Base-by-base conservation (phyloP, 2,329 filamentous ascomycete species). In the Sporothrix brunneoviolacea region DNA sequence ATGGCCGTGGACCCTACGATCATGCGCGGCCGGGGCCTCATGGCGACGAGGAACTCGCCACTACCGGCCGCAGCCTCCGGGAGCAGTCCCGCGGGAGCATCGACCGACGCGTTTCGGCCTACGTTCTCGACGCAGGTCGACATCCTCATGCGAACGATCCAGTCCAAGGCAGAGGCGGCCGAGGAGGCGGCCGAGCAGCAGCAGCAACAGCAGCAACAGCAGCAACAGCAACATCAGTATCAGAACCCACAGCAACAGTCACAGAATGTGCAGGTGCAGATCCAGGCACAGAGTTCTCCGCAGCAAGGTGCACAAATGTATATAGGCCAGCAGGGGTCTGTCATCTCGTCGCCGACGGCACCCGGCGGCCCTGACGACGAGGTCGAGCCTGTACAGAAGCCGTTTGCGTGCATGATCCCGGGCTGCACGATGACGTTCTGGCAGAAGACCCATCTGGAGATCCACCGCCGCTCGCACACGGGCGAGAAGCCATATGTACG, bases 391-490 rank as follows among this genome's bases (percentile, higher is more conserved):
- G 32, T 44, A 4, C 39, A 53, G 27, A 57, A 58, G 37, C 56
- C 56, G 30, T 58, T 46, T 35, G 70, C 78, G 16, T 98, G 93
- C 68, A 77, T 76, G 18, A 75, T 89, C 35, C 77, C 82, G 8
- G 80, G 80, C 36, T 97, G 91, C 66, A 74, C 76, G 59, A 94
- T 93, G 72, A 82, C 78, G 55, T 97, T 96, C 66, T 82, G 81
- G 53, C 91, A 97, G 64, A 95, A 91, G 69, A 95, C 91, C 1
- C 91, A 97, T 60, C 76, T 96, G 10, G 86, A 93, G 54, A 96
- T 94, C 43, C 93, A 98, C 65, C 83, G 80, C 40, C 79, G 91
- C 57, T 84, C 86, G 4, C 93, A 98, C 67, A 95, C 88, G 2
- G 93, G 93, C 15, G 82, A 86, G 48, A 93, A 90, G 65, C 91